Evolutionary conservation across 345 rosid species (phyloP).

Genomic region (Hibiscus mutabilis): DNA sequence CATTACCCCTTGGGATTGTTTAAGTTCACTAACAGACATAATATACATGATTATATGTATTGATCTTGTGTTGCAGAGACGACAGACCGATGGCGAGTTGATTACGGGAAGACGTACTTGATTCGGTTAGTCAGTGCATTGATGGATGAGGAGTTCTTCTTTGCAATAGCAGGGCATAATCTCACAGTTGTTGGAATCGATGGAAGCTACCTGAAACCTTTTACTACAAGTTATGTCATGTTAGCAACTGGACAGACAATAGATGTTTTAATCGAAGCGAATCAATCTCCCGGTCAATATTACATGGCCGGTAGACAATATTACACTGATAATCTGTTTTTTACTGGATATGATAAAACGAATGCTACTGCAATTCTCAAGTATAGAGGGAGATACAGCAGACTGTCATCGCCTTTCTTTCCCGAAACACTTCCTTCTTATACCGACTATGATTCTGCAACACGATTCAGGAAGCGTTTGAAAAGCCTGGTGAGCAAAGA

Average conservation of each 20-base stretch:
- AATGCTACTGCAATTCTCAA: slow-evolving; percentile 30
- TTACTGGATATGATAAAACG: slow-evolving; percentile 17
- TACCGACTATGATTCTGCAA: slow-evolving; percentile 19
- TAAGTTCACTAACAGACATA: background rate
- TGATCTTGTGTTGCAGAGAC: background rate
- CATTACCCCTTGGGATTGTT: background rate
- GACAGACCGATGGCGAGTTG: slow-evolving; percentile 14
- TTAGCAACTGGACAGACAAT: slow-evolving; percentile 32
- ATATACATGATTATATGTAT: background rate
- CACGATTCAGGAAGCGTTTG: slow-evolving; percentile 21
- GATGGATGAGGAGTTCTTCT: slow-evolving; percentile 24
- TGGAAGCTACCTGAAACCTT: slow-evolving; percentile 27
- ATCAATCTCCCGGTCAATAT: slow-evolving; percentile 19
- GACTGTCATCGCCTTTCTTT: slow-evolving; percentile 10
- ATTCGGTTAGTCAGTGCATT: slow-evolving; percentile 28
- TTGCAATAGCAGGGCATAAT: slow-evolving; percentile 27
- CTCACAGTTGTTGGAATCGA: slow-evolving; percentile 32
- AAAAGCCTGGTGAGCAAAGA: slow-evolving; percentile 23
- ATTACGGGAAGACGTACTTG: slow-evolving; percentile 33
- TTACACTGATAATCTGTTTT: slow-evolving; percentile 14
- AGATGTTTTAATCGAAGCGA: slow-evolving; percentile 26
- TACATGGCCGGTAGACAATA: slow-evolving; percentile 24
- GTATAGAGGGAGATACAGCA: slow-evolving; percentile 27
- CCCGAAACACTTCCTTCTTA: slow-evolving; percentile 10
- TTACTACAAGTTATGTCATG: slow-evolving; percentile 9